Evolutionary conservation across 2,329 filamentous ascomycete genomes (phyloP), one percentile per base, ranked within the genome.

Genomic region (Didymella exigua): DNA sequence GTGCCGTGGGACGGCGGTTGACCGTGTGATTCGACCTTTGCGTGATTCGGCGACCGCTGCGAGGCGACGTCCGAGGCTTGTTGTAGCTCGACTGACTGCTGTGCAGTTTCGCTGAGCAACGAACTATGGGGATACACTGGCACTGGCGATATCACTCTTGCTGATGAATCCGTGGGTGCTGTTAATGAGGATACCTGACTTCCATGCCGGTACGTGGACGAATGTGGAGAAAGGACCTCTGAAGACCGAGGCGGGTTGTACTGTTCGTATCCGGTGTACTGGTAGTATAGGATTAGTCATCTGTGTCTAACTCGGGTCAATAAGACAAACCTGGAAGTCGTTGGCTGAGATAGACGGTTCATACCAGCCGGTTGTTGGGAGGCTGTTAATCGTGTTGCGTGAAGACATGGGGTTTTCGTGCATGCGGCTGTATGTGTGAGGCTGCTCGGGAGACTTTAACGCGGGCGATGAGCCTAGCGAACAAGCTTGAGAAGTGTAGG

Each of bases 1-100:
- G 75, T 78, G 59, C 77, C 79, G 47, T 72, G 71, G 30, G 77
- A 74, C 10, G 77, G 65, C 30, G 68, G 61, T 26, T 58, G 53
- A 5, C 61, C 52, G 36, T 59, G 57, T 3, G 59, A 50, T 9
- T 54, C 60, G 24, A 41, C 45, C 27, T 56, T 59, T 11, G 60
- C 40, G 3, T 49, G 56, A 27, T 51, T 49, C 6, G 58, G 56
- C 19, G 59, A 50, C 36, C 57, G 58, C 24, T 60, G 58, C n/a
- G 34, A 49, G 26, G 21, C 54, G 26, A 37, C 21, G 30, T 68
- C 59, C 27, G 56, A 42, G 37, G 34, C 21, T 7, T 34, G 41
- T 3, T 41, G 23, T 30, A 41, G 41, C 24, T 55, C 46, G 14
- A 36, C 13, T 5, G 42, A 37, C 19, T 50, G 41, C 41, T 36